phyloP scores from a whole-genome alignment of 176 grass and related monocot genomes.

The Oryza rufipogon region DNA sequence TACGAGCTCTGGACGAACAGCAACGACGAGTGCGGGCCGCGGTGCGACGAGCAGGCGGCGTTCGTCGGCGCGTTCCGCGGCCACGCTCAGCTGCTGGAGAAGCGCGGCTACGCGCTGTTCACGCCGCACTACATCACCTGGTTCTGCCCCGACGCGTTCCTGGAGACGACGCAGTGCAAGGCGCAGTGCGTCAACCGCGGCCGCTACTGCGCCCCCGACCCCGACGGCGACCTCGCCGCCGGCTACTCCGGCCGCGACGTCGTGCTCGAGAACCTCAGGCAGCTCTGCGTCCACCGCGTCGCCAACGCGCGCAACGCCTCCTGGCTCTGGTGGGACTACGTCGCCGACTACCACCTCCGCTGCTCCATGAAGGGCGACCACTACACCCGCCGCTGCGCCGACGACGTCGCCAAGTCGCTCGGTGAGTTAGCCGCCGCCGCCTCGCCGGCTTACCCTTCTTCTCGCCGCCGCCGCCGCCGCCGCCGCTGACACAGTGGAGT shows the following conservation, averaged over 20 bases:
- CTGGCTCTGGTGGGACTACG: conserved; percentile 96
- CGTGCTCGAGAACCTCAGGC: conserved; percentile 80
- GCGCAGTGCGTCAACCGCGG: conserved; percentile 86
- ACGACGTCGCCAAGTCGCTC: conserved; percentile 65
- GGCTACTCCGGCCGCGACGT: conserved; percentile 79
- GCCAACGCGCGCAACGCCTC: conserved; percentile 50
- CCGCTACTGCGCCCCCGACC: conserved; percentile 87
- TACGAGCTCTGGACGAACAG: conserved; percentile 99
- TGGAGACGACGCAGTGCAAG: conserved; percentile 60
- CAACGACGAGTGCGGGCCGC: conserved; percentile 91
- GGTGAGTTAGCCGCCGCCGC: conserved; percentile 36
- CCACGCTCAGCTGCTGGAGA: conserved; percentile 84
- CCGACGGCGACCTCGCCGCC: conserved; percentile 68
- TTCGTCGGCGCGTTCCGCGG: conserved; percentile 77
- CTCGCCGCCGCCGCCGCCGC: not conserved
- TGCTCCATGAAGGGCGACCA: conserved; percentile 76
- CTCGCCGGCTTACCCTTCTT: not conserved
- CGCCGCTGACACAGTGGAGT: not conserved
- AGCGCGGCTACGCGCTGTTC: conserved; percentile 61
- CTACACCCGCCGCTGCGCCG: conserved; percentile 61
- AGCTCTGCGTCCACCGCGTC: conserved; percentile 92
- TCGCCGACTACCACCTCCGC: conserved; percentile 73
- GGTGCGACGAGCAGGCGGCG: conserved; percentile 75
- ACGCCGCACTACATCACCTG: conserved; percentile 96
- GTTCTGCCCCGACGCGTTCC: conserved; percentile 72